These are phyloP conservation scores for Didymella keratinophila DNA, from an alignment of 2,329 filamentous ascomycete species.

Conservation along the genomic window DNA sequence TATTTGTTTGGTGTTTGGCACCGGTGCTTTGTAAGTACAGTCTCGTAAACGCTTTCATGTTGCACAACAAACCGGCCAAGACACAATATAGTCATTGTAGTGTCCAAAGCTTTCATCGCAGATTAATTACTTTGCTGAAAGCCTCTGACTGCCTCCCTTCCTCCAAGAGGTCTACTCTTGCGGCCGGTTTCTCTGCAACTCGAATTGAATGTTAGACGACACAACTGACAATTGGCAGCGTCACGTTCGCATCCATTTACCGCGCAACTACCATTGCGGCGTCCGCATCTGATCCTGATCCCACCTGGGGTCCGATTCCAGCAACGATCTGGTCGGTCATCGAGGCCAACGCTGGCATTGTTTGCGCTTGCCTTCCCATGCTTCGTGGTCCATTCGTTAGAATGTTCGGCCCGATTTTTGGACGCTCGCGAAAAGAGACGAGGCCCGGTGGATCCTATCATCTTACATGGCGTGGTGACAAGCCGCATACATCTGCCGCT, in stretches of 20 bases:
- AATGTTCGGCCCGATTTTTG: slow-evolving; percentile 33
- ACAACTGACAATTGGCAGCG: slow-evolving; percentile 23
- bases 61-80: neutral
- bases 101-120: no score
- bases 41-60: neutral
- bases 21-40: slow-evolving; percentile 31
- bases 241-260: slow-evolving; percentile 37
- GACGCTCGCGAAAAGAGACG: slow-evolving; percentile 20
- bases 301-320: slow-evolving; percentile 35
- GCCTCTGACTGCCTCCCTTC: no score
- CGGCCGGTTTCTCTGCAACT: no score
- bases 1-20: slow-evolving; percentile 34
- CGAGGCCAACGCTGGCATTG: slow-evolving; percentile 37
- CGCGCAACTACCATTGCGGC: slow-evolving; percentile 36
- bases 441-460: slow-evolving; percentile 14
- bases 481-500: slow-evolving; percentile 8
- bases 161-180: no score
- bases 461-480: slow-evolving; percentile 23
- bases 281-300: slow-evolving; percentile 33
- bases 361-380: slow-evolving; percentile 35
- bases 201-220: neutral
- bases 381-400: slow-evolving; percentile 34
- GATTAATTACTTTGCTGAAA: no score
- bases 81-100: neutral
- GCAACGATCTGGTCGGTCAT: slow-evolving; percentile 37